These are phyloP conservation scores for Ascochyta rabiei DNA, from an alignment of 2,329 filamentous ascomycete genomes.

Conservation along the genomic window DNA sequence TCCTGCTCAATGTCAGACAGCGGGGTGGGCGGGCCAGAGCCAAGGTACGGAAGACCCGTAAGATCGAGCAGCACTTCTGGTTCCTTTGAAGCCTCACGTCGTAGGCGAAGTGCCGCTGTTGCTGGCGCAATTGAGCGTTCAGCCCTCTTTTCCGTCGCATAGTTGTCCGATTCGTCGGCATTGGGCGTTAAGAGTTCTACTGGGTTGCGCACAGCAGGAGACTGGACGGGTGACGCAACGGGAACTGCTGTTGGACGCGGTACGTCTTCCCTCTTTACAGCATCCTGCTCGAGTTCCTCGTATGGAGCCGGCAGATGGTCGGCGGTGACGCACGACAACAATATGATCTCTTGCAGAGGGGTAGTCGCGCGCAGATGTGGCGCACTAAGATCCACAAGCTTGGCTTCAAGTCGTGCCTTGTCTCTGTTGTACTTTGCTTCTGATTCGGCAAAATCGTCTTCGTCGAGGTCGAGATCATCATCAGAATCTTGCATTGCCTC, in stretches of 20 bases:
- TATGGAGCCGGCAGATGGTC: slow-evolving; percentile 37
- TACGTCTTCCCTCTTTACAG: slow-evolving; percentile 26
- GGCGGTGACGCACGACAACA: slow-evolving; percentile 48
- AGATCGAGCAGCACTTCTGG: slow-evolving; percentile 50
- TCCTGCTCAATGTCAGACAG: slow-evolving; percentile 52
- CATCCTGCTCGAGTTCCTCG: slow-evolving; percentile 8
- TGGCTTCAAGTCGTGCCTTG: slow-evolving; percentile 52
- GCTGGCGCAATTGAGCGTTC: slow-evolving; percentile 40
- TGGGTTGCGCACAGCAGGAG: slow-evolving; percentile 22
- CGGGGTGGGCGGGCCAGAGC: slow-evolving; percentile 52
- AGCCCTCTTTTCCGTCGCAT: slow-evolving; percentile 32
- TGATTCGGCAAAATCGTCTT: slow-evolving; percentile 53
- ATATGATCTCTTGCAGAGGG: slow-evolving; percentile 52
- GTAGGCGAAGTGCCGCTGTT: slow-evolving; percentile 39
- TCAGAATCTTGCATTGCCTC: slow-evolving; percentile 51
- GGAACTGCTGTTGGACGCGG: slow-evolving; percentile 24
- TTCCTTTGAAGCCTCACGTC: slow-evolving; percentile 39
- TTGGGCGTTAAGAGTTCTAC: slow-evolving; percentile 43
- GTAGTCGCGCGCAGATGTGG: slow-evolving; percentile 51
- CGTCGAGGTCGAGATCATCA: slow-evolving; percentile 54
- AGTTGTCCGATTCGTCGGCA: slow-evolving; percentile 44
- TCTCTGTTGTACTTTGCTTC: slow-evolving; percentile 55
- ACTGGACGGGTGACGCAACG: slow-evolving; percentile 18
- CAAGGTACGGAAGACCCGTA: slow-evolving; percentile 53
- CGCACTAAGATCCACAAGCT: slow-evolving; percentile 52